Base-by-base conservation (phyloP, 495 filamentous ascomycete species). In the Jackrogersella minutella region DNA sequence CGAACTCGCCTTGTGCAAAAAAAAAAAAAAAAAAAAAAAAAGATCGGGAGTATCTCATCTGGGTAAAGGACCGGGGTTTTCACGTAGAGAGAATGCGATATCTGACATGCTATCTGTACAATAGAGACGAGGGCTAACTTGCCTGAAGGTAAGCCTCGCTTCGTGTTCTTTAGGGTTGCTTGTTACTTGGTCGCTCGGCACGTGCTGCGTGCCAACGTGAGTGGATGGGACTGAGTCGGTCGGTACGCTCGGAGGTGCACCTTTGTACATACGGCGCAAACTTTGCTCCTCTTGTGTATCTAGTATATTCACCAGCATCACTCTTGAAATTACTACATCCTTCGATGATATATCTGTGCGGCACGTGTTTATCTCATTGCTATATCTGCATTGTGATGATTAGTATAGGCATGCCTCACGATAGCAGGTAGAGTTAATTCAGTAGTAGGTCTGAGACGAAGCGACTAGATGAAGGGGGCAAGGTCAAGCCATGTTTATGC, bases 181-280 rank as follows among this genome's bases (percentile, higher is more conserved):
- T 30, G 56, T 57, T 47, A n/a, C 36, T 58, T n/a, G 24, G 55
- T 59, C 34, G 46, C 41, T 51, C 24, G 36, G 49, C 31, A 16
- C 39, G 34, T 58, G 21, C 46, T 58, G 21, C 46, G 49, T 22
- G 21, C 16, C 8, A 14, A 21, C 31, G 43, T 22, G 31, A 17
- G 16, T 30, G 44, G 40, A 56, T 19, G 28, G 26, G 66, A 40
- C 28, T 28, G 28, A 41, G 51, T 41, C 30, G 39, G 51, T 41
- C 30, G 39, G 52, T 34, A 57, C 34, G 57, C 31, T 62, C 51
- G 44, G 50, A 49, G 49, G 54, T 50, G 26, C 49, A 55, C 36
- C 34, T 62, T 62, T 71, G 64, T 71, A 71, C 57, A 68, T 71
- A 68, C 19, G 33, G 46, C 64, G 63, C 40, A 3, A 66, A 51